Evolutionary conservation across 768 basidiomycete genomes (phyloP).

Genomic region (Calocybe gangraenosa): DNA sequence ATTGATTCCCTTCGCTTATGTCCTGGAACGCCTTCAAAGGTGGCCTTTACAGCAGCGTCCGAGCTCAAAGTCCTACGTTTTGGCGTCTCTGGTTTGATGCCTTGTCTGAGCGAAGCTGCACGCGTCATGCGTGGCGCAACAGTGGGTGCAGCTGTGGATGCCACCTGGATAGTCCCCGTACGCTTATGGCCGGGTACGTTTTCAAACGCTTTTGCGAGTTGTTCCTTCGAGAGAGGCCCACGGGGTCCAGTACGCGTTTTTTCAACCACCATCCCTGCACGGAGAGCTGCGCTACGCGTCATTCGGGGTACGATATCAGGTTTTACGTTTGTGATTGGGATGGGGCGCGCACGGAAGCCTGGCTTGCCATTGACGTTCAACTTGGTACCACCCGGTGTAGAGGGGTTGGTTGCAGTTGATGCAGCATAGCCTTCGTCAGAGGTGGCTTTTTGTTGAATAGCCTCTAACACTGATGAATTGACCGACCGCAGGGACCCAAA

Average conservation of each 20-base stretch:
- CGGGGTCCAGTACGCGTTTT: slow-evolving; percentile 42
- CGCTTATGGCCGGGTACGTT: slow-evolving; percentile 85
- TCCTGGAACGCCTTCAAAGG: slow-evolving; percentile 79
- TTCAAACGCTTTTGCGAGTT: slow-evolving; percentile 58
- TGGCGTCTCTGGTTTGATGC: slow-evolving; percentile 38
- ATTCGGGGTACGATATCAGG: slow-evolving; percentile 78
- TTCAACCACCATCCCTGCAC: slow-evolving; percentile 54
- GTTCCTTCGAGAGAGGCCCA: slow-evolving; percentile 56
- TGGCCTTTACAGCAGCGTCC: slow-evolving; percentile 34
- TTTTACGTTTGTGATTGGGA: slow-evolving; percentile 55
- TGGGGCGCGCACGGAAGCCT: slow-evolving; percentile 60
- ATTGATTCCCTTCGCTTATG: slow-evolving; percentile 80
- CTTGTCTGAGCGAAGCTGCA: slow-evolving; percentile 67
- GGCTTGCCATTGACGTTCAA: slow-evolving; percentile 40
- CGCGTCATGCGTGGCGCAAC: slow-evolving; percentile 75
- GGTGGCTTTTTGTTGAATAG: slow-evolving; percentile 27
- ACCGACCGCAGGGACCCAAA: slow-evolving; percentile 39
- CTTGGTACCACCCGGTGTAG: slow-evolving; percentile 37
- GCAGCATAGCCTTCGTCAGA: slow-evolving; percentile 42
- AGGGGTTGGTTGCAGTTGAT: slow-evolving; percentile 39
- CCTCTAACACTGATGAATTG: slow-evolving; percentile 44
- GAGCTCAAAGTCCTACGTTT: slow-evolving; percentile 34
- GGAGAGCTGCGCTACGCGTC: slow-evolving; percentile 69
- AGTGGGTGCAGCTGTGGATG: slow-evolving; percentile 67
- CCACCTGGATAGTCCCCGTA: slow-evolving; percentile 58